Evolutionary conservation across 2,329 filamentous ascomycete genomes (phyloP), one percentile per base, ranked within the genome.

Genomic region (Dactylellina sp.): DNA sequence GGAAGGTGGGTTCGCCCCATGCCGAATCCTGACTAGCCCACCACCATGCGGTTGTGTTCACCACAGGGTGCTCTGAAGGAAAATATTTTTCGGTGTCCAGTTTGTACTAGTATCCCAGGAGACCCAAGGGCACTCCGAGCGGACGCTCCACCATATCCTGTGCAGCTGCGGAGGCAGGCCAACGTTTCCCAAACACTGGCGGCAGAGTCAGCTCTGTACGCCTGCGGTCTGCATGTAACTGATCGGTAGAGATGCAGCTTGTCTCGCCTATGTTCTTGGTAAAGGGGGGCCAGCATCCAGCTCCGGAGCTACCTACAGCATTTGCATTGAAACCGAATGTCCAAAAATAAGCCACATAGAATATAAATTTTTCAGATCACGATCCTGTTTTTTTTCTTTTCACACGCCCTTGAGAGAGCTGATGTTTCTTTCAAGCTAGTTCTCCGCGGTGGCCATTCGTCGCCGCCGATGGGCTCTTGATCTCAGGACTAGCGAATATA

Each of bases 181-280:
- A 32, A 32, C 28, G 28, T 32, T 32, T 32, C 28, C n/a, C n/a
- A n/a, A n/a, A n/a, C n/a, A 9, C 9, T 32, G 4, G 9, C 28
- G 28, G 28, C 28, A 32, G 9, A 32, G 50, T 46, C 53, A 60
- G 44, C 46, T 59, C 63, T 46, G 22, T 44, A 37, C 53, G 60
- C 50, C 62, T 56, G 60, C 63, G 46, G 11, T 49, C 52, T 59
- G 60, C 59, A 71, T 64, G 66, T 60, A 44, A 56, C 14, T 61
- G 56, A 64, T 64, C 66, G 66, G 66, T 61, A 55, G 59, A 64
- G 52, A 72, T 63, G 66, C 66, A 64, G 66, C 66, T 60, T 61
- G 57, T 72, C 64, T 72, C 66, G 66, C 60, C 53, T 72, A 72
- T 47, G 32, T 71, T 57, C 57, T 63, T 57, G 57, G 66, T 35